Evolutionary conservation across 1,139 yeast genomes (phyloP), one percentile per base, ranked within the genome.

Genomic region (Saccharomyces hybrid): DNA sequence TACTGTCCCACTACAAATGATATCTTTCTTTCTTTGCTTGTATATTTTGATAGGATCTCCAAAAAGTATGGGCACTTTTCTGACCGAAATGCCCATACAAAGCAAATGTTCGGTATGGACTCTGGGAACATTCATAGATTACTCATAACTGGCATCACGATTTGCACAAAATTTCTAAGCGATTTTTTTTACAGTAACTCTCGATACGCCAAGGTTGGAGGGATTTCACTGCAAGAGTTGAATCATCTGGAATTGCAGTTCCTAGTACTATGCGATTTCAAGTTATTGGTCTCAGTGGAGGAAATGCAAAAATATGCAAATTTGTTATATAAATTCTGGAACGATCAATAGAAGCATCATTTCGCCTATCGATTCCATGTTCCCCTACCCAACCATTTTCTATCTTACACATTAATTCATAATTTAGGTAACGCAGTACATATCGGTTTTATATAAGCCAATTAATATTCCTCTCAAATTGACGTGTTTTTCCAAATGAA

Each of bases 1-100:
- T 95, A 93, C 72, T 93, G 99, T 71, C 99, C 99, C 0, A 95
- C 95, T 19, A 91, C 99, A 1, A 93, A 93, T 71, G 99, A 95
- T 68, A 98, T 95, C 31, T 93, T 91, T 70, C 75, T 93, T 52
- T 85, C 96, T 38, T 73, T 95, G 53, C 75, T 93, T 62, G 98
- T 95, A 26, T 95, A 93, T 70, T 90, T 93, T 73, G 99, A 93
- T 72, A 76, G 99, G 59, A 89, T 93, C 54, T 96, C 97, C 16
- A 88, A 88, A 68, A 80, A 88, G 60, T 96, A 97, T 54, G 88
- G 87, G 51, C 54, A 49, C 52, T 58, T 47, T 46, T 49, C 53
- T 27, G 55, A 42, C 14, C 13, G 27, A 16, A 46, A 27, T 19
- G 32, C 13, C 38, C 41, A 23, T 34, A 47, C 42, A 51, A 16